A percentile compares a stretch with the other conserved stretches of the same genome.
These are phyloP conservation scores for Wallemia hederae DNA, from an alignment of 1,284 basidiomycete species.

Conservation along the genomic window DNA sequence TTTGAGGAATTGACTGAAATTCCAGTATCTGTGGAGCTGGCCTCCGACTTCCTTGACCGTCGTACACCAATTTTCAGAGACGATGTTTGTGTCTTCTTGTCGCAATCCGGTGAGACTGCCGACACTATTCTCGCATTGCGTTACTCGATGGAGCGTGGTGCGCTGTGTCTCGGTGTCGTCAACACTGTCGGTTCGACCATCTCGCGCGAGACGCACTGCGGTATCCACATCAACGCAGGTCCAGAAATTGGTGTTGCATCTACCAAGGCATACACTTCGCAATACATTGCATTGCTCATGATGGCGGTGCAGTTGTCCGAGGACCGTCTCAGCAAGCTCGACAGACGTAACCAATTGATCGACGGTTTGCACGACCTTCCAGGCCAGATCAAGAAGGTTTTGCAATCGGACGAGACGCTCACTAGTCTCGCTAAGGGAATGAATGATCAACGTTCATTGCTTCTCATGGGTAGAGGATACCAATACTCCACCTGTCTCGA, in stretches of 20 bases:
- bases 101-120: conserved; percentile 94
- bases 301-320: conserved; percentile 93
- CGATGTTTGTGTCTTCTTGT: conserved; percentile 87
- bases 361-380: conserved; percentile 74
- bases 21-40: conserved; percentile 86
- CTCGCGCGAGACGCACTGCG: conserved; percentile 93
- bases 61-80: conserved; percentile 99
- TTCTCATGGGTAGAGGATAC: conserved; percentile 95
- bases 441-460: conserved; percentile 53
- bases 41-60: conserved; percentile 93
- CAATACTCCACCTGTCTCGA: conserved; percentile 95
- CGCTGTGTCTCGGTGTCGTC: conserved; percentile 65
- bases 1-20: conserved; percentile 99
- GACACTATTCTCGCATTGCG: conserved; percentile 89
- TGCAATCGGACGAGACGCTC: conserved; percentile 47
- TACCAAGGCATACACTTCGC: conserved; percentile 99
- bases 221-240: conserved; percentile 98
- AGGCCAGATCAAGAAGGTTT: conserved; percentile 59
- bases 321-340: conserved; percentile 74
- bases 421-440: conserved; percentile 54
- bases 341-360: conserved; percentile 77
- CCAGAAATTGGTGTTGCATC: conserved; percentile 98
- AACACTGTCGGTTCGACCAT: conserved; percentile 97
- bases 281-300: conserved; percentile 95
- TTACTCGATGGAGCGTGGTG: conserved; percentile 88